A percentile compares a stretch with the other conserved stretches of the same genome.
Evolutionary conservation across 208 protist genomes (phyloP).

Genomic region (Willaertia magna): DNA sequence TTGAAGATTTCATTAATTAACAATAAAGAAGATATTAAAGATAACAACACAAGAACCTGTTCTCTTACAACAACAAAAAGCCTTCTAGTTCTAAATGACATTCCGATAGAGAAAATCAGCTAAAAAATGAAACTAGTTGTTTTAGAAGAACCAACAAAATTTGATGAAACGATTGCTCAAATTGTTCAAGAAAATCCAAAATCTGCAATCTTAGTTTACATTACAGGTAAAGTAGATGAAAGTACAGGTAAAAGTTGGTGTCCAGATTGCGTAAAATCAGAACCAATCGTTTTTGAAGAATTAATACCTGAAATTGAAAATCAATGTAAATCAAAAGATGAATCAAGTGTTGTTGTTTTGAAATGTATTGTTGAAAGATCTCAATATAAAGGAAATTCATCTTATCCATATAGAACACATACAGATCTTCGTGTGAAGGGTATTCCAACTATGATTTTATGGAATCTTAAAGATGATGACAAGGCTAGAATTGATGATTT

Average conservation of each 20-base stretch:
- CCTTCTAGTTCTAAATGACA: too few relatives aligned
- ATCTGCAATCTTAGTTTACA: constrained; percentile 38
- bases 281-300: constrained; percentile 2
- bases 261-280: constrained; percentile 44
- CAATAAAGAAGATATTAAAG: too few relatives aligned
- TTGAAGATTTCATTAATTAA: too few relatives aligned
- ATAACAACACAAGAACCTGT: too few relatives aligned
- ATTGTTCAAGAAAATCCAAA: constrained; percentile 14
- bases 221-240: constrained; percentile 40
- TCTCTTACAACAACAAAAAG: too few relatives aligned
- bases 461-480: constrained; percentile 26
- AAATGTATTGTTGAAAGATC: constrained; percentile 47
- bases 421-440: constrained; percentile 30
- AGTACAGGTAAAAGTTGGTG: constrained; percentile 55
- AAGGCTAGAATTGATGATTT: background rate
- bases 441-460: constrained; percentile 45
- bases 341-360: constrained; percentile 37
- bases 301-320: constrained; percentile 35
- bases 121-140: too few relatives aligned
- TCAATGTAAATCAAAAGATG: constrained; percentile 32
- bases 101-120: too few relatives aligned
- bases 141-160: background rate
- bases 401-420: constrained; percentile 47
- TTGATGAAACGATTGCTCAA: constrained; percentile 15
- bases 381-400: constrained; percentile 47